A percentile compares a stretch with the other conserved stretches of the same genome.
Conservation (phyloP, 1,284 basidiomycete species). For the Cutaneotrichosporon sp. region DNA sequence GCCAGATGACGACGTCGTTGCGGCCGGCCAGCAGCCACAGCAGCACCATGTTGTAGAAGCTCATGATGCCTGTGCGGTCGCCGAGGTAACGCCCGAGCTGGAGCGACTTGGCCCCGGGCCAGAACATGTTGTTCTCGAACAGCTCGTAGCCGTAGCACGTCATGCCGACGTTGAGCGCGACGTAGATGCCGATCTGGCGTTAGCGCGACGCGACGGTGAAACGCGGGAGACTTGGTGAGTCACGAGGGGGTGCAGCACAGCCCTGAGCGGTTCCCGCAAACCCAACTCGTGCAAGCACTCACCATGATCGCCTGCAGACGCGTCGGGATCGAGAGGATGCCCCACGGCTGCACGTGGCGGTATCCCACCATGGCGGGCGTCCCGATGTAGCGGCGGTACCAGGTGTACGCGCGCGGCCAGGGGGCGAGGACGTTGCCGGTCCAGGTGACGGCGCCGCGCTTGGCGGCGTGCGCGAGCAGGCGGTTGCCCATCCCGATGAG, state of each 20-base stretch:
- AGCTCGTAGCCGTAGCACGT: slow-evolving; percentile 58
- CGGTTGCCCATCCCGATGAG: slow-evolving; percentile 27
- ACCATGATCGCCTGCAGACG: slow-evolving; percentile 34
- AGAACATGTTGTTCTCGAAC: slow-evolving; percentile 51
- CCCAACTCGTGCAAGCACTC: slow-evolving; percentile 2
- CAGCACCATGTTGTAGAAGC: slow-evolving; percentile 37
- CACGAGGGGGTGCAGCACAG: too few species aligned
- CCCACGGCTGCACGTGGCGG: slow-evolving; percentile 30
- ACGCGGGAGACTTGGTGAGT: background rate
- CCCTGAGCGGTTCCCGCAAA: too few species aligned
- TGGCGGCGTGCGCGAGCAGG: background rate
- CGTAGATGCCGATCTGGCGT: slow-evolving; percentile 32
- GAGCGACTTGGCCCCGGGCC: slow-evolving; percentile 5
- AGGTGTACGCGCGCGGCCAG: slow-evolving; percentile 12
- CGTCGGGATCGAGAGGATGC: slow-evolving; percentile 32
- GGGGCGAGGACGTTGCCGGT: slow-evolving; percentile 3
- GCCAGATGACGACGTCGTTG: slow-evolving; percentile 41
- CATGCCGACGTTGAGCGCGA: slow-evolving; percentile 39
- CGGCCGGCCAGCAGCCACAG: slow-evolving; percentile 35
- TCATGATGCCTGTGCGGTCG: slow-evolving; percentile 38
- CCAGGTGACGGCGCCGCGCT: background rate
- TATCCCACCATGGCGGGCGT: slow-evolving; percentile 32
- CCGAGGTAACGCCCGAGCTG: slow-evolving; percentile 31
- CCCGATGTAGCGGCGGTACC: slow-evolving; percentile 26
- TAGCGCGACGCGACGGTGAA: too few species aligned